phyloP scores from a whole-genome alignment of 495 filamentous ascomycete genomes.

The Xylaria castorea region DNA sequence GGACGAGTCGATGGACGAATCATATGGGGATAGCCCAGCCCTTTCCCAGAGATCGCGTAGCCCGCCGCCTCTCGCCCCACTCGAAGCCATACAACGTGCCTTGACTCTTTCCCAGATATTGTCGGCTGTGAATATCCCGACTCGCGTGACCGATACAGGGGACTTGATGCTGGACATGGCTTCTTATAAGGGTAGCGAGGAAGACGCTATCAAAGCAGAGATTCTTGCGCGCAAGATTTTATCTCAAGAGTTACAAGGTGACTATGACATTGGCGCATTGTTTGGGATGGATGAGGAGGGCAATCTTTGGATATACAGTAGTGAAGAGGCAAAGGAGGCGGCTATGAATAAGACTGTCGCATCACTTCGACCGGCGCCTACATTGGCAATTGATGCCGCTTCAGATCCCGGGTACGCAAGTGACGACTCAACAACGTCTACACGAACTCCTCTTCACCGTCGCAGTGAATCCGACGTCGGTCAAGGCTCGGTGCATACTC shows the following conservation, averaged over 20 bases:
- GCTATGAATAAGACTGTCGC: conserved; percentile 59
- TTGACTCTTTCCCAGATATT: conserved; percentile 87
- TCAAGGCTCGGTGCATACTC: conserved; percentile 70
- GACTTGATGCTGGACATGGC: conserved; percentile 99
- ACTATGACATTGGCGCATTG: conserved; percentile 93
- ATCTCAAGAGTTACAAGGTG: conserved; percentile 91
- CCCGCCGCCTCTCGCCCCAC: conserved; percentile 74
- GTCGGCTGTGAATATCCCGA: conserved; percentile 87
- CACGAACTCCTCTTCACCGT: conserved; percentile 46
- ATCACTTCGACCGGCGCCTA: conserved; percentile 53
- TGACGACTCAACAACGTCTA: conserved; percentile 58
- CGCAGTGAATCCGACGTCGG: conserved; percentile 74
- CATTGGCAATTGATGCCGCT: conserved; percentile 71
- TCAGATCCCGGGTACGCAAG: conserved; percentile 96
- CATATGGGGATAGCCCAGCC: conserved; percentile 44
- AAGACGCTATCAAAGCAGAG: conserved; percentile 89
- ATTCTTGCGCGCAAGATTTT: conserved; percentile 93
- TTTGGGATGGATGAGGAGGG: conserved; percentile 95
- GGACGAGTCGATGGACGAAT: conserved; percentile 46
- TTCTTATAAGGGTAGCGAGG: conserved; percentile 90
- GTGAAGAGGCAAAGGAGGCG: conserved; percentile 89
- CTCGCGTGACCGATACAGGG: conserved; percentile 88
- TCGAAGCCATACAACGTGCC: conserved; percentile 83
- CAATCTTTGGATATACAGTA: conserved; percentile 98
- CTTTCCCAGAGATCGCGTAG: conserved; percentile 68